phyloP scores from a whole-genome alignment of 2,329 filamentous ascomycete species.

The Sphaerulina musiva region DNA sequence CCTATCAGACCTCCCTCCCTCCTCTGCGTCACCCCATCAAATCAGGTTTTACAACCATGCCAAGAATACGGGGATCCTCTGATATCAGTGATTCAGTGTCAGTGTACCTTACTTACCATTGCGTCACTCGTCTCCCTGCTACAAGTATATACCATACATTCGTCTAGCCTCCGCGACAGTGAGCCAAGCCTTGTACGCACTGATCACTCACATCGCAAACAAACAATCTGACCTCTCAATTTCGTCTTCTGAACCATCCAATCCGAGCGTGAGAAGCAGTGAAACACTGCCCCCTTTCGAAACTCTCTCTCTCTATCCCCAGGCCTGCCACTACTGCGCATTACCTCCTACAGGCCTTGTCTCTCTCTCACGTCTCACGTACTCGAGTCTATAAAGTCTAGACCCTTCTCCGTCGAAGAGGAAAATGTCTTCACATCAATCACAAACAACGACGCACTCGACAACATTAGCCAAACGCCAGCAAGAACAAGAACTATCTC shows the following conservation, averaged over 20 bases:
- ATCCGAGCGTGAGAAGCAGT: background rate
- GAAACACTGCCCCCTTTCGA: slow-evolving; percentile 4
- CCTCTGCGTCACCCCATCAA: background rate
- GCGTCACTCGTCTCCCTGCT: slow-evolving; percentile 2
- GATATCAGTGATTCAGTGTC: background rate
- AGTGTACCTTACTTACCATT: background rate
- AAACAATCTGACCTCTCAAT: slow-evolving; percentile 2
- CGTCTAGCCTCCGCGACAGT: background rate
- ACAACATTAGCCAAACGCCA: background rate
- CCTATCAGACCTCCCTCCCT: too few relatives aligned
- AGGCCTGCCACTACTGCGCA: background rate
- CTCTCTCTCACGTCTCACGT: background rate
- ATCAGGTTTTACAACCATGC: slow-evolving; percentile 9
- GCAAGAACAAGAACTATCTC: background rate
- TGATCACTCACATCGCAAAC: slow-evolving; percentile 5
- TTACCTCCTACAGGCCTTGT: background rate
- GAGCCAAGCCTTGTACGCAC: slow-evolving; percentile 4
- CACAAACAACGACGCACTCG: background rate
- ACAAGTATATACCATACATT: slow-evolving; percentile 8
- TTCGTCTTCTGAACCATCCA: slow-evolving; percentile 1
- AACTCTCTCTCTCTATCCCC: background rate
- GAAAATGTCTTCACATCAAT: slow-evolving; percentile 4
- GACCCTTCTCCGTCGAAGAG: background rate
- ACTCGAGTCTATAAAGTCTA: slow-evolving; percentile 4
- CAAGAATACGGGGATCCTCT: slow-evolving; percentile 2